These are phyloP conservation scores for Pleurotus cornucopiae DNA, from an alignment of 768 basidiomycete species.

Conservation along the genomic window DNA sequence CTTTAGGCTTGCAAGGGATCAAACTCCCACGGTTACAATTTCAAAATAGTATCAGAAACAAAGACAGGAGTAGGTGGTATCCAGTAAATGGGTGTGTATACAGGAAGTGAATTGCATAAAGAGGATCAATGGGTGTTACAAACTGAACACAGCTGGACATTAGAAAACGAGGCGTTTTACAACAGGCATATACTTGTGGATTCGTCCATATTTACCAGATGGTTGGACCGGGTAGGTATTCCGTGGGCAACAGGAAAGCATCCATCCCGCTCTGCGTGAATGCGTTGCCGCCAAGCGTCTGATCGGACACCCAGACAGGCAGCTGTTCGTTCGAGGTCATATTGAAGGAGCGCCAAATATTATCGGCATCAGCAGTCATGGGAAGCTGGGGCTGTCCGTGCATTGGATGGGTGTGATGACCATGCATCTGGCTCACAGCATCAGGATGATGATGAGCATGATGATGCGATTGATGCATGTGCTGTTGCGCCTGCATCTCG, in stretches of 20 bases:
- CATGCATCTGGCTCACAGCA: constrained; percentile 23
- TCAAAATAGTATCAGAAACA: no score
- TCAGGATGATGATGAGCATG: neutral
- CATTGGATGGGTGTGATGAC: constrained; percentile 14
- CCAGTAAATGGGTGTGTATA: neutral
- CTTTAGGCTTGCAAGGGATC: no score
- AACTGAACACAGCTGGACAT: constrained; percentile 3
- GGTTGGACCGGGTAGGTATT: constrained; percentile 68
- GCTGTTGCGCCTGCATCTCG: constrained; percentile 14
- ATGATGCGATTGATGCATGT: constrained; percentile 7
- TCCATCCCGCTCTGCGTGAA: constrained; percentile 83
- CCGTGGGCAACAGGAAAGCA: constrained; percentile 73
- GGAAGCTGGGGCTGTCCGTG: constrained; percentile 21
- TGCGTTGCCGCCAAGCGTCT: constrained; percentile 69
- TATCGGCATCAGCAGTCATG: constrained; percentile 45
- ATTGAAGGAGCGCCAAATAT: constrained; percentile 76
- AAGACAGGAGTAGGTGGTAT: no score
- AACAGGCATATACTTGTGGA: neutral
- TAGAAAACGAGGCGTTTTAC: constrained; percentile 5
- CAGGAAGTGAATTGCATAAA: constrained; percentile 13
- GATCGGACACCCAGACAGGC: constrained; percentile 85
- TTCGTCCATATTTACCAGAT: constrained; percentile 54
- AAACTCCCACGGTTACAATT: no score
- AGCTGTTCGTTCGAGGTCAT: constrained; percentile 68
- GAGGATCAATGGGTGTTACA: neutral